Evolutionary conservation across 129 eudicot genomes (phyloP).

Genomic region (Cynara cardunculus): DNA sequence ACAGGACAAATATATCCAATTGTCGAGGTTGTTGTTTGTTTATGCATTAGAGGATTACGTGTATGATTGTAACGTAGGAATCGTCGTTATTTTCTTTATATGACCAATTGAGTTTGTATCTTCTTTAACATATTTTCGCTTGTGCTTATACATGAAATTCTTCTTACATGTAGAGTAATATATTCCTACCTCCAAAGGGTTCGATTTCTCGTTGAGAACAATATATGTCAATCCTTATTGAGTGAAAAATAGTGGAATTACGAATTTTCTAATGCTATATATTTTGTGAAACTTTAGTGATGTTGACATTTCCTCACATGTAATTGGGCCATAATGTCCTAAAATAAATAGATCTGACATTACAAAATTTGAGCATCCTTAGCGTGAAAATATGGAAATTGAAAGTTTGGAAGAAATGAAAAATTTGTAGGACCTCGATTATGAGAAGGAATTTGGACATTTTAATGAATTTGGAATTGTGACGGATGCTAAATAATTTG

Average conservation of each 20-base stretch:
- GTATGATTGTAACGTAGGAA: too few relatives aligned
- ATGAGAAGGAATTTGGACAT: neutral
- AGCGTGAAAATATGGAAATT: neutral
- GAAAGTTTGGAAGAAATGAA: neutral
- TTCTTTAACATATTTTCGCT: too few relatives aligned
- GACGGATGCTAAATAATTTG: neutral
- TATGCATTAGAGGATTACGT: too few relatives aligned
- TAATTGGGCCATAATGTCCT: neutral
- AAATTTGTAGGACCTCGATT: neutral
- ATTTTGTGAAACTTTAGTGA: neutral
- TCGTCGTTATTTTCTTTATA: too few relatives aligned
- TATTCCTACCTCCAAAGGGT: neutral
- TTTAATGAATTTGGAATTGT: neutral
- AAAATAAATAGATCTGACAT: neutral
- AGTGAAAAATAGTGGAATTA: neutral
- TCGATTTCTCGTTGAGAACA: neutral
- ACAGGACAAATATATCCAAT: too few relatives aligned
- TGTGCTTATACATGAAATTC: too few relatives aligned
- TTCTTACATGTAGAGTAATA: too few relatives aligned
- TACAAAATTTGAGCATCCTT: neutral
- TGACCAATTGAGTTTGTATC: too few relatives aligned
- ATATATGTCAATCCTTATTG: neutral
- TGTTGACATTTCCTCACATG: neutral
- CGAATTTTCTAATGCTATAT: neutral
- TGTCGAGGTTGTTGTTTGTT: too few relatives aligned